A percentile compares a stretch with the other conserved stretches of the same genome.
Conservation (phyloP, 768 basidiomycete genomes). For the Cystoderma amianthinum region DNA sequence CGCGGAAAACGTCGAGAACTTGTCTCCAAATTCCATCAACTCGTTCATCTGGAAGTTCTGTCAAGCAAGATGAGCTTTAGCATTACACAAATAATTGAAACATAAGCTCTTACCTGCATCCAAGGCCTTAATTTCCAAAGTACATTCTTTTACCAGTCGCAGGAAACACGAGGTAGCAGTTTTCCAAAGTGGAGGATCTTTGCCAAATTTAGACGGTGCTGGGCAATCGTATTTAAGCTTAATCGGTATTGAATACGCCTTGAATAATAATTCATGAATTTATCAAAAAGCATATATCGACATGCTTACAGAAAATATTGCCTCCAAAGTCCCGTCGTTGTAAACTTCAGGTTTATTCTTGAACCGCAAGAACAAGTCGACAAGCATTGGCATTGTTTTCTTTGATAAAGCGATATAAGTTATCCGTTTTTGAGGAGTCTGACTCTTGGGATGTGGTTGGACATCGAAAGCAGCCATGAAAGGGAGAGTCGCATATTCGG, state of each 20-base stretch:
- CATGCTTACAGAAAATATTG: conserved; percentile 62
- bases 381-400: conserved; percentile 77
- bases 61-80: neutral
- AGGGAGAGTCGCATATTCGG: conserved; percentile 82
- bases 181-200: conserved; percentile 89
- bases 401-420: conserved; percentile 91
- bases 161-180: conserved; percentile 83
- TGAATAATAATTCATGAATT: neutral
- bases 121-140: conserved; percentile 40
- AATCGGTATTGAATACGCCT: conserved; percentile 89
- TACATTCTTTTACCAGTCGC: conserved; percentile 63
- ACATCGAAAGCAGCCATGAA: conserved; percentile 77
- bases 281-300: neutral
- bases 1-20: conserved; percentile 72
- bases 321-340: conserved; percentile 77
- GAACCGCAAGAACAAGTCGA: conserved; percentile 69
- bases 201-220: conserved; percentile 78
- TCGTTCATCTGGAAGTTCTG: conserved; percentile 55
- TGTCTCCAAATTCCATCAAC: conserved; percentile 84
- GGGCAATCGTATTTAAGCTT: conserved; percentile 96
- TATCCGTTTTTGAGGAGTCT: conserved; percentile 51
- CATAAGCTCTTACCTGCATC: conserved; percentile 47
- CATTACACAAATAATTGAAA: neutral
- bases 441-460: conserved; percentile 30
- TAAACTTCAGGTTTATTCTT: conserved; percentile 59